phyloP scores from a whole-genome alignment of 495 filamentous ascomycete species.

The Penicillium herquei region DNA sequence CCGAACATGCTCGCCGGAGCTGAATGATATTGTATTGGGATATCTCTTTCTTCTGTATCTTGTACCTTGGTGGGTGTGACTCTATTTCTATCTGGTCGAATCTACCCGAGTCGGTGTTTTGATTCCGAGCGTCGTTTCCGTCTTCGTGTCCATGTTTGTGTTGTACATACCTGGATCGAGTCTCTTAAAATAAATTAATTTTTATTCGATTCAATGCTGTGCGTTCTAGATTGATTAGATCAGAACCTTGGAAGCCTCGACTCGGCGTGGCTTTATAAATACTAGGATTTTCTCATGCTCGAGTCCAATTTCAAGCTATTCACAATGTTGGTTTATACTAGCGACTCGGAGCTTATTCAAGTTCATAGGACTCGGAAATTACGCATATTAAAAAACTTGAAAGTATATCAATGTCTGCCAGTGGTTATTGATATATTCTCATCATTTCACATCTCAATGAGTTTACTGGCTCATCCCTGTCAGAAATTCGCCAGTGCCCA shows the following conservation, averaged over 20 bases:
- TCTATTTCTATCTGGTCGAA: not conserved
- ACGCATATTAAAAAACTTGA: too few species aligned
- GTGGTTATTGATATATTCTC: too few species aligned
- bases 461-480: too few species aligned
- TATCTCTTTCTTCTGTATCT: not conserved
- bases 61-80: not conserved
- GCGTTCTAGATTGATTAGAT: not conserved
- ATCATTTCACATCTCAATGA: too few species aligned
- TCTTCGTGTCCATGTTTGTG: not conserved
- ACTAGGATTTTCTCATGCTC: too few species aligned
- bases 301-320: too few species aligned
- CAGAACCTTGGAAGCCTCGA: not conserved
- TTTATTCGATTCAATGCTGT: not conserved
- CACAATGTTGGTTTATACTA: too few species aligned
- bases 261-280: too few species aligned
- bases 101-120: not conserved
- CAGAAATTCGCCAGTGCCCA: too few species aligned
- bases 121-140: not conserved
- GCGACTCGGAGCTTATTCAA: too few species aligned
- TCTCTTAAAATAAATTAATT: constrained; percentile 3
- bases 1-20: not conserved
- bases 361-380: too few species aligned
- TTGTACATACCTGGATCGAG: constrained; percentile 12
- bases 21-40: not conserved
- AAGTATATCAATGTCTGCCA: too few species aligned